Base-by-base conservation (phyloP, 2,329 filamentous ascomycete species). In the Penicillium decumbens region DNA sequence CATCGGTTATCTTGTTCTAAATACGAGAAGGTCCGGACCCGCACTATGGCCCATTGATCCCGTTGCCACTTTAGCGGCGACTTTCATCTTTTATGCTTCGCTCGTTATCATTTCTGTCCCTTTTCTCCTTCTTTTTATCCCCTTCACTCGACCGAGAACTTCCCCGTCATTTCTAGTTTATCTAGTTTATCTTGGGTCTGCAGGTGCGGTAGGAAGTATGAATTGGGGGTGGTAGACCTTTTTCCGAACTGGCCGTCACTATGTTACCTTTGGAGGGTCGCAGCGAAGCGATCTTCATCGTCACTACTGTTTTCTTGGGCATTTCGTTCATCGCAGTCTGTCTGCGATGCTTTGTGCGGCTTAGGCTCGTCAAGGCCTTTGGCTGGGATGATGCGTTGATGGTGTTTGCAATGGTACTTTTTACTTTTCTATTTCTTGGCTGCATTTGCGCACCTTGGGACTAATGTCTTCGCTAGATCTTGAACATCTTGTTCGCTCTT, bases 381-480 rank as follows among this genome's bases (percentile, higher is more conserved):
- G 68, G 68, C 18, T 67, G 65, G 61, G 68, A 71, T 65, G 68
- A 71, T 60, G 53, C 53, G 8, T 45, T 70, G 18, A 70, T 71
- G 66, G 60, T 71, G 10, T 58, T 62, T 46, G 65, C 67, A 15
- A 65, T 69, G 65, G 66, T 71, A 65, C 54, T 58, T 45, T 50
- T 9, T 13, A 24, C 7, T 13, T 18, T 45, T 50, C 10, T 13
- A 24, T 12, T 13, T 18, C 25, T 30, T 23, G 33, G 10, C 41
- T 37, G 8, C 7, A 15, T 44, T 20, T 7, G 24, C 23, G 4
- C 23, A 6, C 5, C 6, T 9, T 43, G 44, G 24, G 25, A 46
- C 30, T 15, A 13, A 35, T 24, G 12, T 10, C 8, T 10, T 20
- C 3, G 18, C 18, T 45, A 70, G 68, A 33, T 58, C 1, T 41